Evolutionary conservation across 2,329 filamentous ascomycete species (phyloP).

Genomic region (Apiospora kogelbergensis): DNA sequence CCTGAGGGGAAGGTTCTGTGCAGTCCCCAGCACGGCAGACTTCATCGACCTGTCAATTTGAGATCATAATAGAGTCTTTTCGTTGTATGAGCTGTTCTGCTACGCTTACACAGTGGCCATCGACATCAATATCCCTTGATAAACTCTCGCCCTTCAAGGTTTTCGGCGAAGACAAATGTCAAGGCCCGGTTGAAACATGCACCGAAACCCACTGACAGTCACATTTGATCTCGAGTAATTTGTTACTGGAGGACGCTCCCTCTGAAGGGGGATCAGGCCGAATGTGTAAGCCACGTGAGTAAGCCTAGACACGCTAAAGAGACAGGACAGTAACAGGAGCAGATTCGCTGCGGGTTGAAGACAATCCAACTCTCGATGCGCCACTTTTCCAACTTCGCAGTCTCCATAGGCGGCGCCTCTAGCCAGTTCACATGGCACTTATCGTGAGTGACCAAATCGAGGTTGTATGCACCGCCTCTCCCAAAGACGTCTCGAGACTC

Average conservation of each 20-base stretch:
- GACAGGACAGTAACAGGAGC: no score
- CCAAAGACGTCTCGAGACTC: neutral
- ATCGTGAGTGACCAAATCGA: neutral
- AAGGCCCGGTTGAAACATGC: conserved; percentile 1
- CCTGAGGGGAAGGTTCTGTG: neutral
- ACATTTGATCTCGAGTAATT: neutral
- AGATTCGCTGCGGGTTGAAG: neutral
- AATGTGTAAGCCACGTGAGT: neutral
- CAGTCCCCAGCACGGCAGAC: neutral
- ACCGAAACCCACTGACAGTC: conserved; percentile 1
- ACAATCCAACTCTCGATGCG: neutral
- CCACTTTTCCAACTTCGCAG: neutral
- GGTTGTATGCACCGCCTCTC: neutral
- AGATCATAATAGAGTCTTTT: neutral
- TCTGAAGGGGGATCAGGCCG: neutral
- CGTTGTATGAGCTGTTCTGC: neutral
- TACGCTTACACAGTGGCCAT: neutral
- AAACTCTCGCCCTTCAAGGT: neutral
- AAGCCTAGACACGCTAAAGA: neutral
- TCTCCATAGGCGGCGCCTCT: neutral
- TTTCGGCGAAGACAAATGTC: conserved; percentile 4
- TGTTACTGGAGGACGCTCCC: neutral
- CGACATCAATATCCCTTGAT: neutral
- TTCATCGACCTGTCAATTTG: neutral
- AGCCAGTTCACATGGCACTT: neutral